These are phyloP conservation scores for Flaveria linearis DNA, from an alignment of 129 eudicot species.

Conservation along the genomic window DNA sequence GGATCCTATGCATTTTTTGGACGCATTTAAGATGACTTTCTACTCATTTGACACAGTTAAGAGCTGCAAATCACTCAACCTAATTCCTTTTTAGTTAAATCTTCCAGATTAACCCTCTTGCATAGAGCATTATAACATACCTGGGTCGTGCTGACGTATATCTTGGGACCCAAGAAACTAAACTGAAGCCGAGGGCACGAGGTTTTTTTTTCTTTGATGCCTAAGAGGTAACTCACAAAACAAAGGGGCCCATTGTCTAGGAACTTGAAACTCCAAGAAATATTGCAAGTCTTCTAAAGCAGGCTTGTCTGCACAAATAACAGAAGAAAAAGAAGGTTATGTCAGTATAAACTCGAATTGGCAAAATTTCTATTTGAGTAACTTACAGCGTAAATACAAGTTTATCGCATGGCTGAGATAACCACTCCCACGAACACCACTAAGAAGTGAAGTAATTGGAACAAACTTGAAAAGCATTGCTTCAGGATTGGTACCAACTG, in stretches of 20 bases:
- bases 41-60: neutral
- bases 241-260: conserved; percentile 35
- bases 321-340: neutral
- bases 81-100: neutral
- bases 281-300: conserved; percentile 26
- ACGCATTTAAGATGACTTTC: neutral
- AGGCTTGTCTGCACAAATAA: conserved; percentile 19
- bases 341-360: neutral
- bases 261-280: conserved; percentile 34
- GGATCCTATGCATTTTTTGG: neutral
- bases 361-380: neutral
- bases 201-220: conserved; percentile 28
- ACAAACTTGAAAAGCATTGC: conserved; percentile 31
- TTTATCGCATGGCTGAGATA: conserved; percentile 33
- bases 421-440: conserved; percentile 33
- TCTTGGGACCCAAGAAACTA: conserved; percentile 27
- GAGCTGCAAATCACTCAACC: neutral
- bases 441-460: conserved; percentile 35
- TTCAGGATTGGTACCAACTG: conserved; percentile 31
- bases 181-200: conserved; percentile 31
- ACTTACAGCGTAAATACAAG: conserved; percentile 34
- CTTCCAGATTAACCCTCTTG: neutral
- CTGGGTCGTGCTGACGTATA: conserved; percentile 29
- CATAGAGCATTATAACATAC: conserved; percentile 3
- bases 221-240: conserved; percentile 29